A percentile compares a stretch with the other conserved stretches of the same genome.
These are phyloP conservation scores for Phytophthora agathidicida DNA, from an alignment of 352 stramenopile species.

Conservation along the genomic window DNA sequence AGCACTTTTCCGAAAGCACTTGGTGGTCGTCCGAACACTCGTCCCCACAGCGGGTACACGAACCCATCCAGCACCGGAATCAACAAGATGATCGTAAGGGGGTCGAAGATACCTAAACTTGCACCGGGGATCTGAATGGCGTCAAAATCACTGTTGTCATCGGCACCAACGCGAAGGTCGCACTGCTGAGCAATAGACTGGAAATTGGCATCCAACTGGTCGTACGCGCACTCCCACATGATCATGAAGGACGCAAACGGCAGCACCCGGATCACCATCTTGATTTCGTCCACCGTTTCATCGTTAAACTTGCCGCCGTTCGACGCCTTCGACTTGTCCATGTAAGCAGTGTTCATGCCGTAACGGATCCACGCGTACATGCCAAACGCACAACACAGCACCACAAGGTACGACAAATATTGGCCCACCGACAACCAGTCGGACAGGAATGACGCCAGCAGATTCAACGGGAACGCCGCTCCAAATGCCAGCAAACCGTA, in stretches of 20 bases:
- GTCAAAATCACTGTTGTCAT: constrained; percentile 34
- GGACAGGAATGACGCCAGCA: constrained; percentile 77
- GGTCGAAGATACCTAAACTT: constrained; percentile 87
- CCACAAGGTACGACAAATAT: constrained; percentile 77
- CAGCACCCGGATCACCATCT: constrained; percentile 85
- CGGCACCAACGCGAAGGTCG: constrained; percentile 60
- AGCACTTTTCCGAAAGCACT: constrained; percentile 85
- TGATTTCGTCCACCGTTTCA: constrained; percentile 85
- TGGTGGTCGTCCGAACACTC: constrained; percentile 56
- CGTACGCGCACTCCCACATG: constrained; percentile 89
- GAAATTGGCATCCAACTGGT: constrained; percentile 89
- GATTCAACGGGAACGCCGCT: constrained; percentile 68
- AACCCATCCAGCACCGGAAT: constrained; percentile 78
- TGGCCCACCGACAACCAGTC: constrained; percentile 56
- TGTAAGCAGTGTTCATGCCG: constrained; percentile 79
- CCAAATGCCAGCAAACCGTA: constrained; percentile 77
- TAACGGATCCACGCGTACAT: constrained; percentile 89
- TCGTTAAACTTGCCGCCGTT: constrained; percentile 84
- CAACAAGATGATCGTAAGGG: constrained; percentile 81
- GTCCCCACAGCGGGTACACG: constrained; percentile 74
- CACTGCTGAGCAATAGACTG: constrained; percentile 89
- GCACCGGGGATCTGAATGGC: constrained; percentile 73
- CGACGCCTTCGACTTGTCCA: constrained; percentile 87
- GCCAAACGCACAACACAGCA: constrained; percentile 68
- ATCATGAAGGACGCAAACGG: constrained; percentile 91